Evolutionary conservation across 495 filamentous ascomycete species (phyloP).

Genomic region (Cairneyella variabilis): DNA sequence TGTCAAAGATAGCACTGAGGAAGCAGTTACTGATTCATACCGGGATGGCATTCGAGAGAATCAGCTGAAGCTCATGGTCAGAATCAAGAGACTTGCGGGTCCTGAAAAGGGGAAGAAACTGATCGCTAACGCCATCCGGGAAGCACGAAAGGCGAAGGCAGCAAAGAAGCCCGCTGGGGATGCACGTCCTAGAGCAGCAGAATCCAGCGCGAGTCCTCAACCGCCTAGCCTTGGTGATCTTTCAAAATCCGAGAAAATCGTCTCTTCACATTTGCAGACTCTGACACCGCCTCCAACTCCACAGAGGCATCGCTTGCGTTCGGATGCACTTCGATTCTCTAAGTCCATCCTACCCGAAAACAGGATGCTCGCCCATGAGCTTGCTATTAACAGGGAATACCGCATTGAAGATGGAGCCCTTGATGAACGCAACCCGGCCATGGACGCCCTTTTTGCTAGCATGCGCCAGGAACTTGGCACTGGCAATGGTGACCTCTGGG

Average conservation of each 20-base stretch:
- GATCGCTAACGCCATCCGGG: conserved; percentile 77
- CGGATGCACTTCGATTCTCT: conserved; percentile 16
- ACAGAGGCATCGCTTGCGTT: not conserved
- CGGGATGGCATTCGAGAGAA: conserved; percentile 90
- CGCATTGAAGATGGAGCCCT: conserved; percentile 49
- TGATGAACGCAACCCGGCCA: conserved; percentile 44
- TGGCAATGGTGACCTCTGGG: conserved; percentile 69
- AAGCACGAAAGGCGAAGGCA: conserved; percentile 66
- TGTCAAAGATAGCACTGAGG: conserved; percentile 84
- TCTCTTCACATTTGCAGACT: conserved; percentile 25
- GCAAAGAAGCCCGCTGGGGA: conserved; percentile 70
- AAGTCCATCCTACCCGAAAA: conserved; percentile 71
- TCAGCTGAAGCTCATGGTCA: conserved; percentile 80
- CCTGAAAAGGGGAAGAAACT: conserved; percentile 75
- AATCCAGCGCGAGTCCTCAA: conserved; percentile 18
- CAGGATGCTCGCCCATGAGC: conserved; percentile 80
- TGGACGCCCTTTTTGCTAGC: conserved; percentile 65
- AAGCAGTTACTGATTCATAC: conserved; percentile 85
- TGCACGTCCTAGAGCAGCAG: conserved; percentile 60
- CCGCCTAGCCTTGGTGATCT: conserved; percentile 15
- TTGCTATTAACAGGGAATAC: conserved; percentile 86
- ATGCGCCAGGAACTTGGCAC: conserved; percentile 73
- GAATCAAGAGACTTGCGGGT: conserved; percentile 87
- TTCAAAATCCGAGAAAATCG: conserved; percentile 18
- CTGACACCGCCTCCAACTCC: conserved; percentile 28